Base-by-base conservation (phyloP, 768 basidiomycete genomes). In the Calvatia gigantea region DNA sequence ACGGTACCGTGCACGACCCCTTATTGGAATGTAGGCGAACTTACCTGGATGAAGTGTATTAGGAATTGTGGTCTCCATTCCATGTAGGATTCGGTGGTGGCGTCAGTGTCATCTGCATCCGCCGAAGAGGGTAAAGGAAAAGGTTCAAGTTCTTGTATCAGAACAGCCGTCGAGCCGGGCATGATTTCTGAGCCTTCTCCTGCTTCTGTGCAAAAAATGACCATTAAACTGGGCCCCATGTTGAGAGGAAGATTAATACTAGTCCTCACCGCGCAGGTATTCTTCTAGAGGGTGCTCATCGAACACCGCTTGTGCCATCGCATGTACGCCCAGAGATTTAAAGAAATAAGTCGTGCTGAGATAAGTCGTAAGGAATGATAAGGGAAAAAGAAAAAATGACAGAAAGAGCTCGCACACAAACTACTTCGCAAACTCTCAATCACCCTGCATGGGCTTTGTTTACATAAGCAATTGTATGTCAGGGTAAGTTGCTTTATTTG, bases 231-330 rank as follows among this genome's bases (percentile, higher is more conserved):
- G 42, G 17, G 25, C 32, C 6, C 54, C n/a, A n/a, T n/a, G n/a
- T 49, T 12, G 42, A 11, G 38, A 11, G 41, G 27, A 19, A 54
- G 35, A n/a, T 8, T 7, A 3, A 42, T 41, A 45, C 23, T 43
- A 19, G 50, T 17, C 68, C 75, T 47, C 38, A 86, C 89, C 82
- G 77, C 80, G 73, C 52, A 91, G 73, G 69, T 91, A 91, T 61
- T 83, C 78, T 62, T 86, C 82, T 39, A 91, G 77, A 39, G 89
- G 89, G 62, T 89, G 87, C 58, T 88, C 83, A 61, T 89, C 84
- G 70, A 88, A 89, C 58, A 89, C 67, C 56, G 89, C 77, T 75
- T 90, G 86, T 32, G 89, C 89, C 89, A 91, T 91, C 55, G 60
- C 60, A 64, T 66, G 52, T 57, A 57, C 37, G 44, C 47, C 14